Percentiles rank a stretch among this genome's conserved stretches.
These are phyloP conservation scores for Claviceps monticola DNA, from an alignment of 2,329 filamentous ascomycete species.

Conservation along the genomic window DNA sequence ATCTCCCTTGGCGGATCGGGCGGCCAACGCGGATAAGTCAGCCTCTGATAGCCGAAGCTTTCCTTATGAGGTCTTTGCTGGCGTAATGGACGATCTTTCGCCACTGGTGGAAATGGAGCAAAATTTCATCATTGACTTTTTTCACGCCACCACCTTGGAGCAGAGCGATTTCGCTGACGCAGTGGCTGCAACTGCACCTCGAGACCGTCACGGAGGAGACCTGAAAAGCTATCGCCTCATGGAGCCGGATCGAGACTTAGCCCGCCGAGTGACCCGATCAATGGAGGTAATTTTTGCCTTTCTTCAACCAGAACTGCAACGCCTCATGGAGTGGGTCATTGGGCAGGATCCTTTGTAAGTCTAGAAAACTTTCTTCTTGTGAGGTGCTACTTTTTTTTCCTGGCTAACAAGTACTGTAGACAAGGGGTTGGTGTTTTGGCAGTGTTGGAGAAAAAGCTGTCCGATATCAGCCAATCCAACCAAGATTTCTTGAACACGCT, in stretches of 20 bases:
- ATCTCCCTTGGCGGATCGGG: slow-evolving; percentile 48
- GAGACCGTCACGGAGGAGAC: slow-evolving; percentile 57
- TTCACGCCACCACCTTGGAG: slow-evolving; percentile 80
- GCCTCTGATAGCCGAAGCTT: slow-evolving; percentile 50
- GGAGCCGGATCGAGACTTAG: slow-evolving; percentile 78
- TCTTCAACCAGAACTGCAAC: slow-evolving; percentile 64
- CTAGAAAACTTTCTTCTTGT: not conserved
- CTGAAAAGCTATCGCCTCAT: slow-evolving; percentile 62
- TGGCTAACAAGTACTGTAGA: slow-evolving; percentile 25
- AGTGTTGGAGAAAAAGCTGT: slow-evolving; percentile 63
- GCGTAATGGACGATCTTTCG: slow-evolving; percentile 66
- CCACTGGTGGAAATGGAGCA: slow-evolving; percentile 84
- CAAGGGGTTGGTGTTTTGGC: slow-evolving; percentile 84
- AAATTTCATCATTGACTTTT: slow-evolving; percentile 94
- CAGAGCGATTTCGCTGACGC: slow-evolving; percentile 72
- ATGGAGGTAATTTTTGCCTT: slow-evolving; percentile 86
- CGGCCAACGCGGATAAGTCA: slow-evolving; percentile 38
- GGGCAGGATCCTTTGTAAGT: slow-evolving; percentile 69
- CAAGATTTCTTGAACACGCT: slow-evolving; percentile 79
- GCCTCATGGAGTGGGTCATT: slow-evolving; percentile 71
- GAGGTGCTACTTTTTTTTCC: not conserved
- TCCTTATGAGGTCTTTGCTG: slow-evolving; percentile 69
- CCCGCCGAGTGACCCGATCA: slow-evolving; percentile 67
- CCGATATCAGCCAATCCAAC: slow-evolving; percentile 73
- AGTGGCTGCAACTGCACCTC: slow-evolving; percentile 51